These are phyloP conservation scores for Russula dissimulans DNA, from an alignment of 768 basidiomycete genomes.

Conservation along the genomic window DNA sequence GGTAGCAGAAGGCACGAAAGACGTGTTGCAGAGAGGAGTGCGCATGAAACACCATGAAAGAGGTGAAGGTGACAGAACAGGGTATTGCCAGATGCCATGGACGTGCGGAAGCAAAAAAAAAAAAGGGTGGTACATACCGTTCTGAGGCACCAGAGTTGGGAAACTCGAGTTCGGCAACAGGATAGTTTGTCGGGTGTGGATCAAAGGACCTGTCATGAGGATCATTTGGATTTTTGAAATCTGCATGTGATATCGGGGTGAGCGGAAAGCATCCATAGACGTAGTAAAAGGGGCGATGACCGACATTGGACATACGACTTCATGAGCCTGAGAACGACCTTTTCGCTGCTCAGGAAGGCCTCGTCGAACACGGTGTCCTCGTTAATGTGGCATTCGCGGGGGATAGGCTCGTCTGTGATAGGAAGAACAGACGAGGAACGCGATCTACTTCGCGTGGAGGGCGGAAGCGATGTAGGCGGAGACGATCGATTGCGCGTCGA, in stretches of 20 bases:
- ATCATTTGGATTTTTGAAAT: slow-evolving; percentile 61
- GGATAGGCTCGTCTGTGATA: slow-evolving; percentile 29
- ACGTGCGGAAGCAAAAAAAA: neutral
- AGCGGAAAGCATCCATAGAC: neutral
- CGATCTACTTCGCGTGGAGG: slow-evolving; percentile 39
- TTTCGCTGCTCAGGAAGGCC: slow-evolving; percentile 52
- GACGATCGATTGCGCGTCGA: slow-evolving; percentile 22
- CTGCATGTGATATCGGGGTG: slow-evolving; percentile 28
- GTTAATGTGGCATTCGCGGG: slow-evolving; percentile 41
- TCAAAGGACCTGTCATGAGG: slow-evolving; percentile 55
- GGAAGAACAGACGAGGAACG: slow-evolving; percentile 54
- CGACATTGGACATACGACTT: slow-evolving; percentile 63
- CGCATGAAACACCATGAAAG: neutral
- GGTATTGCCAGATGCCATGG: slow-evolving; percentile 12
- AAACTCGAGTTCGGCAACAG: slow-evolving; percentile 68
- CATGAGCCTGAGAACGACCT: slow-evolving; percentile 51
- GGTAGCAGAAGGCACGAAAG: neutral
- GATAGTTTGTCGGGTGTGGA: slow-evolving; percentile 46
- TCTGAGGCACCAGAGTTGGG: slow-evolving; percentile 64
- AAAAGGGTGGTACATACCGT: slow-evolving; percentile 36
- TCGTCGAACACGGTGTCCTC: slow-evolving; percentile 46
- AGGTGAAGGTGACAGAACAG: neutral
- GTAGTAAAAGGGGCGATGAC: slow-evolving; percentile 23
- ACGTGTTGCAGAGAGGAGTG: neutral
- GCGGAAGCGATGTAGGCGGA: slow-evolving; percentile 21